A percentile compares a stretch with the other conserved stretches of the same genome.
phyloP scores from a whole-genome alignment of 495 filamentous ascomycete species.

The Penicillium ochrochloron region DNA sequence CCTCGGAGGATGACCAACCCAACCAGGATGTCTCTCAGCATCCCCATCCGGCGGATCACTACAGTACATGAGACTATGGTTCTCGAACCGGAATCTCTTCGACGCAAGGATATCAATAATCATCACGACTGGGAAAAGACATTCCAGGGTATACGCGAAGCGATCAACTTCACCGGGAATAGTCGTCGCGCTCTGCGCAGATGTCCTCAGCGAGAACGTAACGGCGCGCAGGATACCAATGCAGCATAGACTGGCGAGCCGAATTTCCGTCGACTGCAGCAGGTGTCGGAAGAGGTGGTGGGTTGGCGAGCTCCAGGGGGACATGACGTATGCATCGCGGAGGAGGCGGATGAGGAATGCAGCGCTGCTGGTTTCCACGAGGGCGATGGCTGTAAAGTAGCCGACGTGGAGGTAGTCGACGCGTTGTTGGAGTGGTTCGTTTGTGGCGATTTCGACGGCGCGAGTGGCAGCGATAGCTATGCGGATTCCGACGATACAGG shows the following conservation, averaged over 20 bases:
- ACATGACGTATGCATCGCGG: conserved; percentile 4
- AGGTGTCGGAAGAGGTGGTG: conserved; percentile 5
- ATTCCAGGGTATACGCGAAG: conserved; percentile 5
- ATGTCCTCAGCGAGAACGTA: not conserved
- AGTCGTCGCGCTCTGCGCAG: conserved; percentile 1
- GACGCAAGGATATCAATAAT: conserved; percentile 11
- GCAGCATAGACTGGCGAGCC: conserved; percentile 1
- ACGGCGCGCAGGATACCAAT: conserved; percentile 5
- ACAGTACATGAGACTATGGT: not conserved
- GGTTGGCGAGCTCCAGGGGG: conserved; percentile 7
- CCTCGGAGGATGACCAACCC: not conserved
- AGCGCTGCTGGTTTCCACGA: conserved; percentile 6
- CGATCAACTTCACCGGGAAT: not conserved
- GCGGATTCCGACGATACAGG: not conserved
- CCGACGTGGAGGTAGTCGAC: conserved; percentile 11
- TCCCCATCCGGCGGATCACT: conserved; percentile 2
- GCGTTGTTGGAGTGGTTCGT: not conserved
- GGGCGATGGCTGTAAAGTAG: conserved; percentile 10
- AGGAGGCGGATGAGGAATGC: conserved; percentile 2
- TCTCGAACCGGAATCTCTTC: not conserved
- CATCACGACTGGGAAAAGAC: not conserved
- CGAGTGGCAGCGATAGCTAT: conserved; percentile 4
- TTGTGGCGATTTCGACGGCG: conserved; percentile 7
- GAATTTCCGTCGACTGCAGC: conserved; percentile 7
- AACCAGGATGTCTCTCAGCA: not conserved